A percentile compares a stretch with the other conserved stretches of the same genome.
Conservation (phyloP, 345 rosid genomes). For the Gossypium turneri region DNA sequence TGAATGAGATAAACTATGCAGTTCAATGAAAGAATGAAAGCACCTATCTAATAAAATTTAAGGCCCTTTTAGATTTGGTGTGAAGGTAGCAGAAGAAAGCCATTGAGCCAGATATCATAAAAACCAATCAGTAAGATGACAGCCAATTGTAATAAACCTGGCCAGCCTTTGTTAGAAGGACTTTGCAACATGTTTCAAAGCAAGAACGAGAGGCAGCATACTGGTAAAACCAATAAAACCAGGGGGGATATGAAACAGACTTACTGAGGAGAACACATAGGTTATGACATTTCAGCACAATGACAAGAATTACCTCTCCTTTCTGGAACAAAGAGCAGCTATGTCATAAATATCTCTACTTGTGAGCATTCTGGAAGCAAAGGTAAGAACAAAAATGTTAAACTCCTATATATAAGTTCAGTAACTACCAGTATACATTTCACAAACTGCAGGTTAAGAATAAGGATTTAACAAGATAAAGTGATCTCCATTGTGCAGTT, state of each 20-base stretch:
- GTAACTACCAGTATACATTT: not conserved
- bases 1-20: not conserved
- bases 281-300: not conserved
- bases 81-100: not conserved
- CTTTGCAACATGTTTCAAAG: constrained; percentile 6
- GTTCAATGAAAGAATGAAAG: not conserved
- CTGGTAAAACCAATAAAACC: not conserved
- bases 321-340: constrained; percentile 71
- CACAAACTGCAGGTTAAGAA: not conserved
- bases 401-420: not conserved
- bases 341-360: constrained; percentile 74
- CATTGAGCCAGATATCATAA: not conserved
- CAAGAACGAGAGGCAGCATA: not conserved
- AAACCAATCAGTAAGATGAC: not conserved
- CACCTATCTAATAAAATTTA: not conserved
- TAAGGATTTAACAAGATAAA: not conserved
- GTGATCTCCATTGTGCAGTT: not conserved
- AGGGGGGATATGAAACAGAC: not conserved
- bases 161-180: not conserved
- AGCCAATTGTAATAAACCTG: not conserved
- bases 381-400: not conserved
- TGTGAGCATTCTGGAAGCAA: constrained; percentile 52
- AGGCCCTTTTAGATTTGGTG: not conserved
- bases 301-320: constrained; percentile 52
- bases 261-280: not conserved